Base-by-base conservation (phyloP, 768 basidiomycete species). In the Dioszegia aurantiaca region DNA sequence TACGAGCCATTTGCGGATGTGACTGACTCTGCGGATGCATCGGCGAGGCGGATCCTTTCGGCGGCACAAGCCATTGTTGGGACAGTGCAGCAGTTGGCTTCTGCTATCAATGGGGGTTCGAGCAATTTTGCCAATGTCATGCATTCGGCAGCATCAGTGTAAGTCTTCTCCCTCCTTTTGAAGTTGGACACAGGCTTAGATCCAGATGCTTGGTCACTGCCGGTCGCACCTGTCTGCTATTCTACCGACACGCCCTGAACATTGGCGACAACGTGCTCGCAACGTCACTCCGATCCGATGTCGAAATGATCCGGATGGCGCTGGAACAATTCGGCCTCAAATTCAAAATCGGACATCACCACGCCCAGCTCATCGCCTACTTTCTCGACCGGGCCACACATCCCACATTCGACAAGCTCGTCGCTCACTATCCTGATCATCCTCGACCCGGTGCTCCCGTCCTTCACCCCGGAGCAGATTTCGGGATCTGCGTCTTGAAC, bases 1-100 rank as follows among this genome's bases (percentile, higher is more conserved):
- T 65, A 69, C 53, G 72, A 73, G 47, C 61, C 67, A 4, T 73
- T 73, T 43, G 72, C 69, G 8, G 69, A 73, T 47, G 54, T 73
- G 27, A 44, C 48, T 1, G 69, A 73, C 46, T 56, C 62, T 2
- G 46, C 51, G 19, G 72, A 73, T 46, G 45, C 33, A 9, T 21
- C 67, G 26, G 39, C 65, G 21, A 26, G 67, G 27, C 42, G 69
- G n/a, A 59, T 73, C n/a, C 28, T 65, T 16, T 36, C 53, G 6
- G 67, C 69, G 19, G 60, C 67, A 23, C 69, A 68, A 33, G 59
- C 51, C 6, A 67, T 70, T n/a, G 67, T 68, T 1, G 52, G 48
- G 17, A 67, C 67, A n/a, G 61, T 68, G 10, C 72, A 69, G 49
- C 63, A 67, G 28, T 45, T 70, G 4, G 67, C 65, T 1, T 45